Evolutionary conservation across 148 eudicot species (phyloP).

Genomic region (Amaranthus palmeri): DNA sequence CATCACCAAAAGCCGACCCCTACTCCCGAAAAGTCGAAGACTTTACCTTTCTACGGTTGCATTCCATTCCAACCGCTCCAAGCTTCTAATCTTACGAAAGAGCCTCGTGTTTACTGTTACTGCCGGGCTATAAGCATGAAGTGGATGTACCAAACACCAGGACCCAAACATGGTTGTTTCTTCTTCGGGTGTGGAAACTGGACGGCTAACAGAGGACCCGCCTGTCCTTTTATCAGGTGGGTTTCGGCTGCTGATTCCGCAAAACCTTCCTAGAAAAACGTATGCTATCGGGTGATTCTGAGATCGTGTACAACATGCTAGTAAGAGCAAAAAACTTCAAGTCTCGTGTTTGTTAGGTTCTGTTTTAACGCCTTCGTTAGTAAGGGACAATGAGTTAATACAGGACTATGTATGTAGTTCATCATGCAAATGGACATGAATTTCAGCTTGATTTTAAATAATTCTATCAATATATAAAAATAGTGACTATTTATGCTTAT

Average conservation of each 20-base stretch:
- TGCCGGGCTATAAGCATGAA: conserved; percentile 70
- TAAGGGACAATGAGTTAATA: conserved; percentile 11
- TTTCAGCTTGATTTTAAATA: conserved; percentile 13
- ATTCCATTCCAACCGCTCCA: conserved; percentile 34
- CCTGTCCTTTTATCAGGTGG: conserved; percentile 70
- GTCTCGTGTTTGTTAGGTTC: conserved; percentile 10
- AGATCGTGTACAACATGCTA: conserved; percentile 5
- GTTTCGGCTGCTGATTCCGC: conserved; percentile 32
- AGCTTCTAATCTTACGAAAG: conserved; percentile 16
- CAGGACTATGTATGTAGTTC: neutral
- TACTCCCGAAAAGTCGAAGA: conserved; percentile 35
- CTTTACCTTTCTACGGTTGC: conserved; percentile 13
- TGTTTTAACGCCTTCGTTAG: conserved; percentile 10
- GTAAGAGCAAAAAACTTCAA: conserved; percentile 2
- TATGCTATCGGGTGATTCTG: neutral
- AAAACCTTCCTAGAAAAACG: conserved; percentile 8
- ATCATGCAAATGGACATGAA: conserved; percentile 20
- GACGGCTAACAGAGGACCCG: conserved; percentile 69
- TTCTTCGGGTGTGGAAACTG: conserved; percentile 90
- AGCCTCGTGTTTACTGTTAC: conserved; percentile 37
- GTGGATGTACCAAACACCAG: conserved; percentile 55
- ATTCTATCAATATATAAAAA: neutral
- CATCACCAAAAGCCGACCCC: conserved; percentile 31
- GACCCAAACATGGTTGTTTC: conserved; percentile 56
- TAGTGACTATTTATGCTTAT: neutral